A percentile compares a stretch with the other conserved stretches of the same genome.
phyloP scores from a whole-genome alignment of 768 basidiomycete genomes.

The Trametes elegans region DNA sequence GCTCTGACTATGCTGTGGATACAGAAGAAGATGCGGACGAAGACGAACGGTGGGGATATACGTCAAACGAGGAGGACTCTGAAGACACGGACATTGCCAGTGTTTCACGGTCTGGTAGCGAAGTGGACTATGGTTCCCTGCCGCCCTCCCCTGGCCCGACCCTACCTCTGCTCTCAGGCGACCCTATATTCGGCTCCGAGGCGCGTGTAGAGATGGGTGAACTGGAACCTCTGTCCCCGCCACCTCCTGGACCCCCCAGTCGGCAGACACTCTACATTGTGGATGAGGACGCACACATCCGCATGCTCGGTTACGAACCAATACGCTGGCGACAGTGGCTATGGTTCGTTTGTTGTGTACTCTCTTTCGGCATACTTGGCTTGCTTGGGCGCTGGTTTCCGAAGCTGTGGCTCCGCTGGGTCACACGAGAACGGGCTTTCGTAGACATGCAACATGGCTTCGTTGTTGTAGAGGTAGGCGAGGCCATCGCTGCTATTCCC shows the following conservation, averaged over 20 bases:
- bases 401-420: constrained; percentile 85
- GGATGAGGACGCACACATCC: constrained; percentile 87
- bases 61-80: constrained; percentile 77
- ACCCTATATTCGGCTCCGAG: constrained; percentile 83
- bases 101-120: constrained; percentile 42
- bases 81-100: constrained; percentile 41
- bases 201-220: constrained; percentile 80
- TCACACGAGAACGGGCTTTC: constrained; percentile 81
- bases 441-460: constrained; percentile 66
- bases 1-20: constrained; percentile 58
- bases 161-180: constrained; percentile 68
- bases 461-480: constrained; percentile 84
- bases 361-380: constrained; percentile 69
- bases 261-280: constrained; percentile 82
- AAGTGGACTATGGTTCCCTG: constrained; percentile 71
- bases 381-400: constrained; percentile 95
- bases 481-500: constrained; percentile 1
- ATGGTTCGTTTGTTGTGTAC: constrained; percentile 70
- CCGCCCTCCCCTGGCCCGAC: constrained; percentile 59
- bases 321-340: constrained; percentile 56
- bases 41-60: constrained; percentile 91
- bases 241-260: constrained; percentile 79
- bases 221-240: constrained; percentile 61
- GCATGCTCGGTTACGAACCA: constrained; percentile 83
- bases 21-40: constrained; percentile 42